Evolutionary conservation across 179 eudicot species (phyloP).

Genomic region (Pouteria campechiana): DNA sequence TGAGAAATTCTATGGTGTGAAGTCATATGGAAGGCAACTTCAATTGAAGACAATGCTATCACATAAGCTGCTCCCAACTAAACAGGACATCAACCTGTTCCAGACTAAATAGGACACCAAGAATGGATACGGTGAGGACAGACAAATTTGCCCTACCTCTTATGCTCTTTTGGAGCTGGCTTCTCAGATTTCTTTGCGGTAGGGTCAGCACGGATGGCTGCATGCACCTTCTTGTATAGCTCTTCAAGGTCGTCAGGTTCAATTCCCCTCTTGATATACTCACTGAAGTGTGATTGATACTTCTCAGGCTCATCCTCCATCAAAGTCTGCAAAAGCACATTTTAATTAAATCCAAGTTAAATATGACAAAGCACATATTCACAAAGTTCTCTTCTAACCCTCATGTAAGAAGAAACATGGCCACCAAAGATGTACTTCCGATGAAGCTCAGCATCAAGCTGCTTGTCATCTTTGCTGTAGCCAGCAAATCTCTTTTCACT

Average conservation of each 20-base stretch:
- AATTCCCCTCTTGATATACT: conserved; percentile 39
- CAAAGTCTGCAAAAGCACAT: conserved; percentile 24
- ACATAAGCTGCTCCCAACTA: too few relatives aligned
- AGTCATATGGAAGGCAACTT: background rate
- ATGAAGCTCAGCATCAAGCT: conserved; percentile 63
- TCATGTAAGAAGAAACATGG: conserved; percentile 65
- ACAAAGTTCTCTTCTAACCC: conserved; percentile 10
- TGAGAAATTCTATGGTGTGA: background rate
- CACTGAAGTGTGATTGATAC: conserved; percentile 57
- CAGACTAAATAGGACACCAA: background rate
- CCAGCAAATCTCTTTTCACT: conserved; percentile 81
- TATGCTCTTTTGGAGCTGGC: conserved; percentile 44
- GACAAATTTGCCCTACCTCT: conserved; percentile 29
- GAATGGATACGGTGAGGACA: background rate
- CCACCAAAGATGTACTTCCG: conserved; percentile 70
- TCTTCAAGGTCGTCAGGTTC: conserved; percentile 56
- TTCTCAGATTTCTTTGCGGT: conserved; percentile 34
- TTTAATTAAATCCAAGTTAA: too few relatives aligned
- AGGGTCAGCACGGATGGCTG: conserved; percentile 63
- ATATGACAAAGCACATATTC: background rate
- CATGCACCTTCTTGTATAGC: conserved; percentile 67
- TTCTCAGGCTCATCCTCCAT: conserved; percentile 76
- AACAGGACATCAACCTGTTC: too few relatives aligned
- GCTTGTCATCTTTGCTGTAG: conserved; percentile 45
- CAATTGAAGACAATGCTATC: background rate